These are phyloP conservation scores for Candida sanyaensis DNA, from an alignment of 1,139 yeast species.

Conservation along the genomic window DNA sequence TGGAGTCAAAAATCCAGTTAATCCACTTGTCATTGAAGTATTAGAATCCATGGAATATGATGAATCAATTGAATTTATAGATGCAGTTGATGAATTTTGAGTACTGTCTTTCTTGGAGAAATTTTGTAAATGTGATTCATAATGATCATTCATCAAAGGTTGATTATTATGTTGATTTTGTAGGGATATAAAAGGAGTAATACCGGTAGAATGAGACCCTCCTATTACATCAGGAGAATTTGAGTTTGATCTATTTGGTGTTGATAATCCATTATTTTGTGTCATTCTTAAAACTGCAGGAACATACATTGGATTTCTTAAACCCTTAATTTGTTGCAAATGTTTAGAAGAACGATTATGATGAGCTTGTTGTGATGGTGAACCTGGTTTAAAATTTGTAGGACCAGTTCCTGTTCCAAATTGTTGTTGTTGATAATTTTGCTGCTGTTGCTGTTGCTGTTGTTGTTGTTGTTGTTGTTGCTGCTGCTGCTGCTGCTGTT, in stretches of 20 bases:
- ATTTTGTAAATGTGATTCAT: constrained; percentile 13
- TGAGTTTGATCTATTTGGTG: constrained; percentile 14
- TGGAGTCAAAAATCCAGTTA: constrained; percentile 10
- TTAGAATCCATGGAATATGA: constrained; percentile 32
- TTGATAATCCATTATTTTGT: constrained; percentile 13
- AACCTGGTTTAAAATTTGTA: constrained; percentile 11
- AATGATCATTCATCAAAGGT: constrained; percentile 10
- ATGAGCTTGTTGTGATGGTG: constrained; percentile 10
- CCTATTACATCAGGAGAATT: constrained; percentile 69
- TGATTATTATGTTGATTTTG: constrained; percentile 1
- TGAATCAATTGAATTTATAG: constrained; percentile 40
- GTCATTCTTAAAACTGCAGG: constrained; percentile 84
- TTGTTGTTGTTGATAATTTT: neutral
- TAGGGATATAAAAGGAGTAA: constrained; percentile 6
- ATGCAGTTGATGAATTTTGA: constrained; percentile 22
- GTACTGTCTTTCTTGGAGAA: constrained; percentile 9
- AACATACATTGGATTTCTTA: constrained; percentile 80
- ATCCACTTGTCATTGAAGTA: constrained; percentile 17
- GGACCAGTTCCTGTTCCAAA: constrained; percentile 11
- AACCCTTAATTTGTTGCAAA: constrained; percentile 63
- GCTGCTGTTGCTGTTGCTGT: constrained; percentile 3
- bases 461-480: neutral
- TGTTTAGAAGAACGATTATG: constrained; percentile 19
- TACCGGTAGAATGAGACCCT: neutral
- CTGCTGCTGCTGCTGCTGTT: constrained; percentile 6